Evolutionary conservation across 371 early-diverging fungal species (phyloP).

Genomic region (Fennellomyces sp.): DNA sequence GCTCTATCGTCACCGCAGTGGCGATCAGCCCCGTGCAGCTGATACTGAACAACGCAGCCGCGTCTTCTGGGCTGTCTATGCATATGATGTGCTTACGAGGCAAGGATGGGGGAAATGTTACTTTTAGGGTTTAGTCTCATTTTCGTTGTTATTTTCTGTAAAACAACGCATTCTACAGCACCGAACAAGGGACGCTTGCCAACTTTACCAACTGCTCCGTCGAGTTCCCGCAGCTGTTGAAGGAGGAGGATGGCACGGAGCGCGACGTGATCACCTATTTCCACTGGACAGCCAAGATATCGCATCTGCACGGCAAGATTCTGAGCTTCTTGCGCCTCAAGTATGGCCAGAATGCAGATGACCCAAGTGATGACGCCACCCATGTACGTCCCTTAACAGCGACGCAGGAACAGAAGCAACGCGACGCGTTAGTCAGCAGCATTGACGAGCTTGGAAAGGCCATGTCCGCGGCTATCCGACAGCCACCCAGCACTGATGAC

Average conservation of each 20-base stretch:
- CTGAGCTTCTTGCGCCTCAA: background rate
- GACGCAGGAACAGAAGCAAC: background rate
- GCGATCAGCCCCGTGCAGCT: background rate
- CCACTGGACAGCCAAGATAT: background rate
- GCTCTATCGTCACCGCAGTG: slow-evolving; percentile 11
- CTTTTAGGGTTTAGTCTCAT: background rate
- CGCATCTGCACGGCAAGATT: slow-evolving; percentile 4
- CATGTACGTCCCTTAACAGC: background rate
- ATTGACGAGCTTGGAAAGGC: slow-evolving; percentile 14
- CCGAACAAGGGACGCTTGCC: slow-evolving; percentile 20
- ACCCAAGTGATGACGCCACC: background rate
- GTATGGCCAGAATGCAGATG: background rate
- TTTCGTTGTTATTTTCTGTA: background rate
- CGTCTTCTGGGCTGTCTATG: slow-evolving; percentile 29
- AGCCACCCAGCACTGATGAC: background rate
- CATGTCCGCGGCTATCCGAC: background rate
- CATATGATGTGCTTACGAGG: slow-evolving; percentile 30
- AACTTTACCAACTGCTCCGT: slow-evolving; percentile 18
- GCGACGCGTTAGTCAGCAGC: background rate
- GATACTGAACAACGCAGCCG: slow-evolving; percentile 18
- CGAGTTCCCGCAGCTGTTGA: slow-evolving; percentile 18
- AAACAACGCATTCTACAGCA: slow-evolving; percentile 11
- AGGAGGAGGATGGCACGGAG: slow-evolving; percentile 18
- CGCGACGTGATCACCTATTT: slow-evolving; percentile 5
- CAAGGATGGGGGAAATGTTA: background rate